These are phyloP conservation scores for Neurospora terricola DNA, from an alignment of 495 filamentous ascomycete species.

Conservation along the genomic window DNA sequence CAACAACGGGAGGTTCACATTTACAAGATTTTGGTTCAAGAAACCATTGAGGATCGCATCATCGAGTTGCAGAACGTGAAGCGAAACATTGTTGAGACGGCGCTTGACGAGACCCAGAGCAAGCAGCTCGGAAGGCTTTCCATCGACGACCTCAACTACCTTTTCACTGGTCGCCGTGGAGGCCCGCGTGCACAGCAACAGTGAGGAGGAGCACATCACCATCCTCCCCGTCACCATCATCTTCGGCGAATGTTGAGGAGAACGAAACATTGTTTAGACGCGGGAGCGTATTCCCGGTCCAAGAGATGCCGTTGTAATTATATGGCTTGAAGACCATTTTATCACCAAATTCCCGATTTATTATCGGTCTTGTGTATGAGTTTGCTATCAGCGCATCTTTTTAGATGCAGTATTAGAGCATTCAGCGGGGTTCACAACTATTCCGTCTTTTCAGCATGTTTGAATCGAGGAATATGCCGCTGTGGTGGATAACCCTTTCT, in stretches of 20 bases:
- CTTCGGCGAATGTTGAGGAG: background rate
- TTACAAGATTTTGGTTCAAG: conserved; percentile 66
- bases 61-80: conserved; percentile 78
- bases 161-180: conserved; percentile 45
- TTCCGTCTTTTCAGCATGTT: background rate
- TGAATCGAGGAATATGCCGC: background rate
- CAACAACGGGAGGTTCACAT: conserved; percentile 67
- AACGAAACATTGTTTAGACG: background rate
- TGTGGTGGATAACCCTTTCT: background rate
- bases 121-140: conserved; percentile 54
- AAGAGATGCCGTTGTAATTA: background rate
- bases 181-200: background rate
- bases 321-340: background rate
- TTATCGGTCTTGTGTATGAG: background rate
- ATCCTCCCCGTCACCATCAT: background rate
- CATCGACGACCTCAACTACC: conserved; percentile 53
- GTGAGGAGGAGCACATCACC: background rate
- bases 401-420: background rate
- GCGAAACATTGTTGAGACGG: conserved; percentile 63
- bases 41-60: conserved; percentile 88
- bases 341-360: background rate
- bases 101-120: conserved; percentile 70
- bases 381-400: background rate
- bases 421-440: background rate
- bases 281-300: background rate